Conservation (phyloP, 2,329 filamentous ascomycete species). For the Rugonectria rugulosa region DNA sequence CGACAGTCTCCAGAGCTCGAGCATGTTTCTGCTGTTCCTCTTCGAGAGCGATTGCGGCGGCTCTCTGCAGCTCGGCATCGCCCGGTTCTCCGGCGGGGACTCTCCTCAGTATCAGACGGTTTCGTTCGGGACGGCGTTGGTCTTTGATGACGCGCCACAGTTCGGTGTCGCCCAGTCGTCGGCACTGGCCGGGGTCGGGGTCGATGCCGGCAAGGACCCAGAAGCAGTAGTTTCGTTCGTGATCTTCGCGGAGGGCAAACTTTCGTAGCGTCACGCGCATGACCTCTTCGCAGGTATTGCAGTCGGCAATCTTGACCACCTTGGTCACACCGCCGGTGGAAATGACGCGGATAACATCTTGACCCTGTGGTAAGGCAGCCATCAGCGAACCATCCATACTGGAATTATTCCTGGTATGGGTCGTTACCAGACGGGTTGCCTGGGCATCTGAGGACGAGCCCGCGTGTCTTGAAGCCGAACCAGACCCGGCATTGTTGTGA, state of each 20-base stretch:
- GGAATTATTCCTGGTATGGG: slow-evolving; percentile 80
- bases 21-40: slow-evolving; percentile 79
- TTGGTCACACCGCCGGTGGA: slow-evolving; percentile 91
- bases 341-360: slow-evolving; percentile 91
- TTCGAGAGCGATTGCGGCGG: slow-evolving; percentile 87
- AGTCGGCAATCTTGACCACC: slow-evolving; percentile 91
- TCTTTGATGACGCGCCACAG: slow-evolving; percentile 92
- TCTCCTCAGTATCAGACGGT: slow-evolving; percentile 87
- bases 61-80: slow-evolving; percentile 83
- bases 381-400: slow-evolving; percentile 88
- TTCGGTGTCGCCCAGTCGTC: slow-evolving; percentile 85
- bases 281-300: slow-evolving; percentile 90
- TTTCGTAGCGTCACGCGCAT: slow-evolving; percentile 90
- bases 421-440: slow-evolving; percentile 67
- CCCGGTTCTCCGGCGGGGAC: slow-evolving; percentile 93
- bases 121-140: slow-evolving; percentile 82
- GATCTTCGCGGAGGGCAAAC: slow-evolving; percentile 85
- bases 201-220: slow-evolving; percentile 90
- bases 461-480: slow-evolving; percentile 60
- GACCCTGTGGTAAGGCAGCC: slow-evolving; percentile 83
- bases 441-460: slow-evolving; percentile 71
- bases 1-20: slow-evolving; percentile 68
- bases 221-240: slow-evolving; percentile 96
- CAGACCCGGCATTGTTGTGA: slow-evolving; percentile 57
- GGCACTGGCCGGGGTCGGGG: slow-evolving; percentile 80